These are phyloP conservation scores for Ophiostoma himal-ulmi DNA, from an alignment of 2,329 filamentous ascomycete species.

Conservation along the genomic window DNA sequence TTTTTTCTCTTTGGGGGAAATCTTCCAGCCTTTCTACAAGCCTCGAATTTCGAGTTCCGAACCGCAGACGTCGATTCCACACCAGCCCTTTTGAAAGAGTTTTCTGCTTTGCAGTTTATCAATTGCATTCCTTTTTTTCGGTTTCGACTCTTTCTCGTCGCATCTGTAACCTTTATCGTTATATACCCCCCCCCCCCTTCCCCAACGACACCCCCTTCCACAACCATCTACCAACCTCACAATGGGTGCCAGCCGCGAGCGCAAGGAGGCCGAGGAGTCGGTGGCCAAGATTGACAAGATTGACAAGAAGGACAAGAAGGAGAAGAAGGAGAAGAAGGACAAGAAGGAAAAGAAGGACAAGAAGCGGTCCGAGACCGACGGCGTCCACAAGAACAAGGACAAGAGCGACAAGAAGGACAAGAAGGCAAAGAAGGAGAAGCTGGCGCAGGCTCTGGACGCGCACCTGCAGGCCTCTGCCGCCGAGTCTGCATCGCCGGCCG, in stretches of 20 bases:
- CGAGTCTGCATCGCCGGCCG: conserved; percentile 43
- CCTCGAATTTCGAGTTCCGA: background rate
- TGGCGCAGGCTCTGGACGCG: conserved; percentile 58
- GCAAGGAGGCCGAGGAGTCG: conserved; percentile 26
- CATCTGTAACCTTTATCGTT: background rate
- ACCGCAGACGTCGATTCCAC: too few species aligned
- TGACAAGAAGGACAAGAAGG: conserved; percentile 25
- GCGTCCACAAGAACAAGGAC: conserved; percentile 48
- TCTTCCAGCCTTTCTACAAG: conserved; percentile 9
- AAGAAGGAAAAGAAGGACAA: conserved; percentile 55
- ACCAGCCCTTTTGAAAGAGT: background rate
- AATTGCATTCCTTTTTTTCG: background rate
- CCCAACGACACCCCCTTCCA: background rate
- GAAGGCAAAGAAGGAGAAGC: conserved; percentile 70
- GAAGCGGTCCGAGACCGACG: conserved; percentile 50
- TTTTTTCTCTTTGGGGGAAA: conserved; percentile 9
- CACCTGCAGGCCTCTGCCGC: conserved; percentile 42
- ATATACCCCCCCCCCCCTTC: too few species aligned
- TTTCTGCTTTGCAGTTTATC: background rate
- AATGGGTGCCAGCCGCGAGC: conserved; percentile 25
- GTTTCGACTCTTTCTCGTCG: background rate
- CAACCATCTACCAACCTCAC: background rate
- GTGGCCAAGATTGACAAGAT: conserved; percentile 21
- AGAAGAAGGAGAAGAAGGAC: conserved; percentile 31
- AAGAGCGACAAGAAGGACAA: conserved; percentile 60